These are phyloP conservation scores for Boehmeria nivea DNA, from an alignment of 306 rosid genomes.

Conservation along the genomic window DNA sequence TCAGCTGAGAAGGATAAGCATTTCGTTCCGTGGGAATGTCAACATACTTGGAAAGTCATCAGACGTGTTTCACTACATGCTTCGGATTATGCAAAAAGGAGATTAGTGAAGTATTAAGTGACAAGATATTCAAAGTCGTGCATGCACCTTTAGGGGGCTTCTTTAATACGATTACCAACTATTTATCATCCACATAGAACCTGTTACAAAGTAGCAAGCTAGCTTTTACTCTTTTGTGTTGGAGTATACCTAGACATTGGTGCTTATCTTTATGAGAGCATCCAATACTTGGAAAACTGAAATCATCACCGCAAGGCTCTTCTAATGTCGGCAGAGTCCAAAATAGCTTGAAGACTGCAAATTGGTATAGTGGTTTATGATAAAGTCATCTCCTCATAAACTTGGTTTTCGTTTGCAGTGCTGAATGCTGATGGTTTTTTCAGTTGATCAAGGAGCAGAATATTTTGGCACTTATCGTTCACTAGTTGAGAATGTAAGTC, in stretches of 20 bases:
- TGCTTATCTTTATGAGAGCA: background rate
- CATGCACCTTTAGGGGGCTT: constrained; percentile 14
- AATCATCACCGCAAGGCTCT: background rate
- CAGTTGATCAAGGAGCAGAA: no score
- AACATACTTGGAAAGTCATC: no score
- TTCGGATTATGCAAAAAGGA: background rate
- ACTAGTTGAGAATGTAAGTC: background rate
- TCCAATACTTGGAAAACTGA: background rate
- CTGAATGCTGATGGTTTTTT: constrained; percentile 2
- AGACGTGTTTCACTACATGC: constrained; percentile 9
- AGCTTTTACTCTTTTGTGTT: background rate
- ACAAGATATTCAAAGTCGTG: no score
- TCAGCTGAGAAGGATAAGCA: background rate
- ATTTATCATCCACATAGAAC: background rate
- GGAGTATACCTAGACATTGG: background rate
- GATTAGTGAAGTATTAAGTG: no score
- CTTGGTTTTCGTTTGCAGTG: constrained; percentile 1
- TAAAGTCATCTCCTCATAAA: background rate
- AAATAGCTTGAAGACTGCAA: constrained; percentile 1
- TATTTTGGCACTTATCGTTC: no score
- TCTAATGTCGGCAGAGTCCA: background rate
- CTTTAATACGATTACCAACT: background rate
- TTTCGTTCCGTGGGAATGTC: background rate
- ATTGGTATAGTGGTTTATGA: background rate
- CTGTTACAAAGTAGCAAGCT: background rate